Evolutionary conservation across 495 filamentous ascomycete genomes (phyloP), one percentile per base, ranked within the genome.

Genomic region (Aspergillus cavernicola): DNA sequence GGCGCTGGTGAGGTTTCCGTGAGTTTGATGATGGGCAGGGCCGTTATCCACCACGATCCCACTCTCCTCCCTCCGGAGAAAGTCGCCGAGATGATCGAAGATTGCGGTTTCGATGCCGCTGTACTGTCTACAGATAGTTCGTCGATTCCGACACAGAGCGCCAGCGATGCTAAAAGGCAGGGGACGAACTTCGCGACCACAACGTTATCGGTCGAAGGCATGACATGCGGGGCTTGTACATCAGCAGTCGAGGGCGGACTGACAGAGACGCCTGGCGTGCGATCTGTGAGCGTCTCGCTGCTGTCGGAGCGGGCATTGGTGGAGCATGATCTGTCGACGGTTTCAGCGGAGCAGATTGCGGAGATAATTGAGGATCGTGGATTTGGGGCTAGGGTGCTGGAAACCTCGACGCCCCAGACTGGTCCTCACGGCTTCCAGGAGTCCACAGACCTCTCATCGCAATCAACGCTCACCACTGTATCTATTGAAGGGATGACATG

Each of bases 171-270:
- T 13, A 50, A 70, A 51, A 57, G 63, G 54, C 49, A 69, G 24
- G 41, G 57, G 58, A 19, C 57, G 63, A 46, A 35, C 24, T 52
- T 82, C 15, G 84, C 84, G 8, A 84, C 80, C 4, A 97, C 91
- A 9, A 98, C 89, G 0, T 71, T 97, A 37, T 85, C 89, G 15
- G 85, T 97, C n/a, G 88, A 91, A 58, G 93, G 93, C 22, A 98
- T 98, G 93, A 97, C 93, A 6, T 97, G 92, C 63, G 92, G 92
- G 37, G 90, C 92, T 29, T 98, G 92, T 63, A 96, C 92, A 7
- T 88, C 90, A 43, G 89, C 92, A 0, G 82, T 98, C 16, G 90
- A 97, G 68, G 81, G 85, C 41, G 88, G 84, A 9, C 87, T 96
- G 71, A 83, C 78, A 52, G 71, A 78, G 44, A 74, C 93, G 10